Evolutionary conservation across 352 stramenopile genomes (phyloP).

Genomic region (Phytophthora tubulina): DNA sequence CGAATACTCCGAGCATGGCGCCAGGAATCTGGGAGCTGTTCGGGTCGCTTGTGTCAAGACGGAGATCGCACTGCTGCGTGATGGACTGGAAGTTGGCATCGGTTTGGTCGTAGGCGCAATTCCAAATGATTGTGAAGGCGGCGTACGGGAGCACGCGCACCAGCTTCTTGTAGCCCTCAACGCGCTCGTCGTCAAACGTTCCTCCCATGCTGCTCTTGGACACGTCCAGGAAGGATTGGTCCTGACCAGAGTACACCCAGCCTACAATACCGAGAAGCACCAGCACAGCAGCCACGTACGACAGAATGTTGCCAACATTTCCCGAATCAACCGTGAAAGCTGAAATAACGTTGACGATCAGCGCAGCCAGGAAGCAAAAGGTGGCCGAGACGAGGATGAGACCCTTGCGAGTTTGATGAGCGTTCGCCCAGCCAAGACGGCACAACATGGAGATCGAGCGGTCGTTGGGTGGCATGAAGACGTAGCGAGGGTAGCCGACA

Average conservation of each 20-base stretch:
- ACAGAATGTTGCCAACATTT: constrained; percentile 46
- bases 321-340: constrained; percentile 48
- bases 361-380: constrained; percentile 44
- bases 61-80: constrained; percentile 73
- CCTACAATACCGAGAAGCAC: constrained; percentile 41
- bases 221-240: constrained; percentile 52
- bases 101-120: constrained; percentile 70
- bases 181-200: constrained; percentile 48
- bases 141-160: constrained; percentile 62
- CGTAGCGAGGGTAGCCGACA: constrained; percentile 59
- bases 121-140: constrained; percentile 70
- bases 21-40: constrained; percentile 64
- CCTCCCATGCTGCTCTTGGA: constrained; percentile 49
- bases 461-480: constrained; percentile 50
- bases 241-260: constrained; percentile 51
- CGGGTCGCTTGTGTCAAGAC: constrained; percentile 46
- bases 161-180: constrained; percentile 61
- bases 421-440: constrained; percentile 39
- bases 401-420: constrained; percentile 36
- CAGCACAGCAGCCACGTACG: constrained; percentile 47
- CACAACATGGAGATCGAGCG: constrained; percentile 59
- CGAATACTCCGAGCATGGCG: constrained; percentile 60
- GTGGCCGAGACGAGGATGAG: constrained; percentile 43
- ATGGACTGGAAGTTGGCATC: constrained; percentile 81
- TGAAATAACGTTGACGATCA: constrained; percentile 60